These are phyloP conservation scores for Hsuehochloa calcarea DNA, from an alignment of 176 grass and related monocot genomes.

Conservation along the genomic window DNA sequence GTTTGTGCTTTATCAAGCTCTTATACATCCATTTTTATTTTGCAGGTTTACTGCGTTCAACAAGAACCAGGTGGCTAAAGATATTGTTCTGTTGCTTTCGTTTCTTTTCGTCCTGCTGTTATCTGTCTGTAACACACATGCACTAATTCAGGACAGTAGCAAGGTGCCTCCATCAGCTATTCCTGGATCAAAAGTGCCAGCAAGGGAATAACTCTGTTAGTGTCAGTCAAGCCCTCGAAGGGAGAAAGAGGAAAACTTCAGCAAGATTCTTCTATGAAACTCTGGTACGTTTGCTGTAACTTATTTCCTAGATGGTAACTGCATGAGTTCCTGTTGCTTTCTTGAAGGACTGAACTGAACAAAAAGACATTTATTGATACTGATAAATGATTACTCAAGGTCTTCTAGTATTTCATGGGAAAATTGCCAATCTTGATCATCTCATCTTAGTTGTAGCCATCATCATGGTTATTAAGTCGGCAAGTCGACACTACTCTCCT, in stretches of 20 bases:
- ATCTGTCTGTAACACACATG: background rate
- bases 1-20: background rate
- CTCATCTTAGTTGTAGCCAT: background rate
- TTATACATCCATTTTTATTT: constrained; percentile 34
- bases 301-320: background rate
- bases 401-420: background rate
- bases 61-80: constrained; percentile 54
- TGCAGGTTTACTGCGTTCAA: constrained; percentile 57
- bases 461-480: too few species aligned
- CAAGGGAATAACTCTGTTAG: constrained; percentile 39
- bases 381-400: constrained; percentile 1
- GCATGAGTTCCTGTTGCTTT: background rate
- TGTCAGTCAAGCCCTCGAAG: constrained; percentile 53
- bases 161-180: constrained; percentile 40
- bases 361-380: background rate
- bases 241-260: constrained; percentile 55
- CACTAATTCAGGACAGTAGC: constrained; percentile 60
- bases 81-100: constrained; percentile 22
- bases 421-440: background rate
- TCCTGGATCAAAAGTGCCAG: constrained; percentile 39
- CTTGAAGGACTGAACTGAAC: background rate
- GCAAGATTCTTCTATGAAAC: constrained; percentile 92
- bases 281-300: constrained; percentile 53
- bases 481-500: too few species aligned
- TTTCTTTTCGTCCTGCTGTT: constrained; percentile 8